A percentile compares a stretch with the other conserved stretches of the same genome.
Evolutionary conservation across 768 basidiomycete species (phyloP).

Genomic region (Serendipita sp.): DNA sequence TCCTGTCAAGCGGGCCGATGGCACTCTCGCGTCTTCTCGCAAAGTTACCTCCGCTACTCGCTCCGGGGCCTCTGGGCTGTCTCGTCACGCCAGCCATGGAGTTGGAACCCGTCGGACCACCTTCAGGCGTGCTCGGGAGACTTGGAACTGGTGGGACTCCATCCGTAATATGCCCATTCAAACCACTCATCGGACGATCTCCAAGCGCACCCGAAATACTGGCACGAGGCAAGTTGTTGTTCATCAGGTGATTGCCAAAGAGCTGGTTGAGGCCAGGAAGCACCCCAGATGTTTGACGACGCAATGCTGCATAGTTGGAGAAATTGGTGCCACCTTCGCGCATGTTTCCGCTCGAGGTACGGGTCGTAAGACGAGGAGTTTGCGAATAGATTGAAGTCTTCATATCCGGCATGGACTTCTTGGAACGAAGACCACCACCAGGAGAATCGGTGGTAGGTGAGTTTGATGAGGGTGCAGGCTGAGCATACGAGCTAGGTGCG

Average conservation of each 20-base stretch:
- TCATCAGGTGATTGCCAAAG: slow-evolving; percentile 35
- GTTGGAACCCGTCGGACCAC: slow-evolving; percentile 23
- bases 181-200: not conserved
- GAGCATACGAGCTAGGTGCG: not conserved
- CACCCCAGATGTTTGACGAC: slow-evolving; percentile 1
- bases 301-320: slow-evolving; percentile 16
- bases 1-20: slow-evolving; percentile 31
- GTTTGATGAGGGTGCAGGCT: not conserved
- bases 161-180: not conserved
- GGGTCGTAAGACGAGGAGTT: slow-evolving; percentile 60
- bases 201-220: slow-evolving; percentile 13
- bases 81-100: slow-evolving; percentile 43
- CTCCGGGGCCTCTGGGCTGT: slow-evolving; percentile 73
- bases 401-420: slow-evolving; percentile 99
- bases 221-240: slow-evolving; percentile 19
- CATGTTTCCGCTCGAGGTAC: slow-evolving; percentile 79
- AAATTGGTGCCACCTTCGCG: slow-evolving; percentile 67
- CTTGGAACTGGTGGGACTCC: slow-evolving; percentile 62
- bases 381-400: slow-evolving; percentile 59
- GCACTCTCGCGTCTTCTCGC: slow-evolving; percentile 38
- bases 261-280: slow-evolving; percentile 56
- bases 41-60: slow-evolving; percentile 30
- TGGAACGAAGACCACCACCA: slow-evolving; percentile 52
- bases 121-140: slow-evolving; percentile 42
- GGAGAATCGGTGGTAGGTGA: slow-evolving; percentile 22